Evolutionary conservation across 1,284 basidiomycete genomes (phyloP), one percentile per base, ranked within the genome.

Genomic region (Sanghuangporus sanghuang): DNA sequence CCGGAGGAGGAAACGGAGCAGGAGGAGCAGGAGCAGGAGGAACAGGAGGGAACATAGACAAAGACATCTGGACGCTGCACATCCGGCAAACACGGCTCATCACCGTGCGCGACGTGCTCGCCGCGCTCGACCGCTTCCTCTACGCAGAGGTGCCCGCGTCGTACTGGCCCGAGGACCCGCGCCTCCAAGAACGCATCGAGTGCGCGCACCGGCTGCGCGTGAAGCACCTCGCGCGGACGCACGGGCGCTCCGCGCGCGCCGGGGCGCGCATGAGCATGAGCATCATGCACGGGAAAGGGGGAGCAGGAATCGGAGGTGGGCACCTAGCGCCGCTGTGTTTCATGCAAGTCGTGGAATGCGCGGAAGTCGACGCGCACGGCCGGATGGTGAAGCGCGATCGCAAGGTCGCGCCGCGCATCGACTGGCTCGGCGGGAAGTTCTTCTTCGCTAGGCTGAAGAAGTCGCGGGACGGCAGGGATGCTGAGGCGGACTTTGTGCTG

Each of bases 351-450:
- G 59, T 61, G 1, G 49, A 61, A 23, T 61, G 50, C 27, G 50
- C 59, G 2, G 48, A 53, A 18, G 18, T 40, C 2, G 59, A 61
- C 49, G 50, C 36, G 32, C 14, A 36, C 12, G 59, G 59, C 6
- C 27, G 49, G 18, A 21, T 61, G 50, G 39, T 61, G 12, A 40
- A 44, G 8, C 46, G 59, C 14, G 59, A 61, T 40, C 27, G 59
- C 9, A 61, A 61, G 36, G 36, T 61, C 23, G 59, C 59, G 8
- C 23, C 59, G 27, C 27, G 59, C 7, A 61, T 61, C 38, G 59
- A 61, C n/a, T 61, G 59, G 59, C 32, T 61, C 9, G 59, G 59
- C 14, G 59, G 59, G 46, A 61, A 54, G 49, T 61, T 61, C 50
- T 61, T 61, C 38, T 61, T 61, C 21, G 48, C 46, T 5, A 50